phyloP scores from a whole-genome alignment of 192 early-diverging fungal genomes.

The Rhizoclosmatium globosum region DNA sequence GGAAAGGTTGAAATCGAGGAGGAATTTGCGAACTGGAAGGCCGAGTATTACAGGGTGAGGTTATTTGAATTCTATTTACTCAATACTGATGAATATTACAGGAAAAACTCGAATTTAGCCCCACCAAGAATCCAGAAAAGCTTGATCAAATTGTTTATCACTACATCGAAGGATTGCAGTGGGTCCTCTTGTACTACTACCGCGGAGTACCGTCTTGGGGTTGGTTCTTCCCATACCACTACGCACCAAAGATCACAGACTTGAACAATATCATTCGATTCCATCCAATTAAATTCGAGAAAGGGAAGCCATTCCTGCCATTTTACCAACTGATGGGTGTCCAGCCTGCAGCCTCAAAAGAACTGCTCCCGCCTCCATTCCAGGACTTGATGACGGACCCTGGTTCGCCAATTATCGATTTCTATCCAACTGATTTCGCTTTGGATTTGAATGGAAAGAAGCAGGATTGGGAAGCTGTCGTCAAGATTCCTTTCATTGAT shows the following conservation, averaged over 20 bases:
- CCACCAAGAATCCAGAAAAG: constrained; percentile 56
- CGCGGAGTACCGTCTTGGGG: constrained; percentile 93
- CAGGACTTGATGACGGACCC: constrained; percentile 80
- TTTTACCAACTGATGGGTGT: constrained; percentile 99
- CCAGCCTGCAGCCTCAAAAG: constrained; percentile 79
- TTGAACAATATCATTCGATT: constrained; percentile 78
- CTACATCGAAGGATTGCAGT: constrained; percentile 95
- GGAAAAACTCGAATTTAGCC: constrained; percentile 54
- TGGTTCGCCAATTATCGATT: constrained; percentile 90
- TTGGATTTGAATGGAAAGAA: constrained; percentile 96
- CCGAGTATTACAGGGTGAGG: constrained; percentile 53
- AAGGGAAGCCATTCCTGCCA: constrained; percentile 85
- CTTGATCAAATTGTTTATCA: constrained; percentile 47
- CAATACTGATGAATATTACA: background rate
- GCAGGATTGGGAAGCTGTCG: constrained; percentile 90
- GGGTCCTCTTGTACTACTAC: constrained; percentile 97
- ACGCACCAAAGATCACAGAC: constrained; percentile 83
- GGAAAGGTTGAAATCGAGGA: constrained; percentile 49
- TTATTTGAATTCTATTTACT: background rate
- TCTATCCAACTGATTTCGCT: constrained; percentile 92
- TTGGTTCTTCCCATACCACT: constrained; percentile 99
- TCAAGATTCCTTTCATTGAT: constrained; percentile 95
- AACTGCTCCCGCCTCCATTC: constrained; percentile 61
- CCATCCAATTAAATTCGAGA: constrained; percentile 77
- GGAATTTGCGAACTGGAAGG: constrained; percentile 67